phyloP scores from a whole-genome alignment of 1,284 basidiomycete species.

The Coniferiporia weirii region DNA sequence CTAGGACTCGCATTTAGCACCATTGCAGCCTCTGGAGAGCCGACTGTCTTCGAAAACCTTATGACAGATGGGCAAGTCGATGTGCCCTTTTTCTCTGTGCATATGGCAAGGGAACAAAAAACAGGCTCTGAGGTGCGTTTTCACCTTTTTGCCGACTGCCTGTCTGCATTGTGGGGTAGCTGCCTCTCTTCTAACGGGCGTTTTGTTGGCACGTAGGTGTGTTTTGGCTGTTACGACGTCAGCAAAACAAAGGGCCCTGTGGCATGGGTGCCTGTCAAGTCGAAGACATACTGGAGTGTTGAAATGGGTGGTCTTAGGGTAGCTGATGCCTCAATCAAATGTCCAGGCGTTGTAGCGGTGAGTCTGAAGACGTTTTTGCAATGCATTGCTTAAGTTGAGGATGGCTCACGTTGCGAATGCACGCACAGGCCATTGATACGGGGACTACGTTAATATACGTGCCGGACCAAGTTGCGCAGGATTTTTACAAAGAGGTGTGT shows the following conservation, averaged over 20 bases:
- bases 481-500: constrained; percentile 39
- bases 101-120: constrained; percentile 41
- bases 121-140: constrained; percentile 44
- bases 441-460: constrained; percentile 57
- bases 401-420: background rate
- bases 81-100: constrained; percentile 51
- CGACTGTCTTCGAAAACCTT: constrained; percentile 62
- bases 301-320: constrained; percentile 38
- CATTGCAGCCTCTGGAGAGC: constrained; percentile 39
- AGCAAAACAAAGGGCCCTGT: constrained; percentile 42
- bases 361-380: constrained; percentile 17
- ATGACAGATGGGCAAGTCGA: constrained; percentile 38
- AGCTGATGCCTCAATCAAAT: constrained; percentile 21
- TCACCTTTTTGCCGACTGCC: constrained; percentile 10
- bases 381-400: background rate
- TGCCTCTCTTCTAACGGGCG: background rate
- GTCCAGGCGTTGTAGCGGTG: constrained; percentile 34
- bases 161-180: background rate
- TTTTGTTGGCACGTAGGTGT: constrained; percentile 35
- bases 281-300: constrained; percentile 55
- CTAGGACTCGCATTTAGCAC: constrained; percentile 54
- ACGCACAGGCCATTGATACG: constrained; percentile 50
- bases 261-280: constrained; percentile 49
- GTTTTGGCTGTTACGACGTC: constrained; percentile 53
- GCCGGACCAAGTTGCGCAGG: constrained; percentile 32